phyloP scores from a whole-genome alignment of 1,284 basidiomycete species.

The Leccinum subrobustum region DNA sequence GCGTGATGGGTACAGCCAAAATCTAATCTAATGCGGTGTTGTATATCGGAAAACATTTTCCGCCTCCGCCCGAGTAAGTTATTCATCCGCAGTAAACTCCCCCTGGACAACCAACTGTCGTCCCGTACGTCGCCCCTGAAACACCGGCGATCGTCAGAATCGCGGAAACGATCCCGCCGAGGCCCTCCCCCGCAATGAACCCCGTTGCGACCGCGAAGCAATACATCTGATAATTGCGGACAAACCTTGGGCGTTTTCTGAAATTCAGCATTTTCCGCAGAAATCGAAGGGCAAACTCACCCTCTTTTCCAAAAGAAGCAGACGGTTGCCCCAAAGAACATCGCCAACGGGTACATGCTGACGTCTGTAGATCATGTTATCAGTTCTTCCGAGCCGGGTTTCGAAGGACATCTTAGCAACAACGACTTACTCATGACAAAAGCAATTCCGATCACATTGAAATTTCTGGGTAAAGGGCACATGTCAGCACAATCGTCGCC shows the following conservation, averaged over 20 bases:
- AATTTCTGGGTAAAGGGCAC: background rate
- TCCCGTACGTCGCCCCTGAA: background rate
- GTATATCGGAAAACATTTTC: background rate
- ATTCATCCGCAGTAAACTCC: background rate
- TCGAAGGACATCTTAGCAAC: background rate
- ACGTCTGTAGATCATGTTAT: background rate
- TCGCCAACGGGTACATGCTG: slow-evolving; percentile 5
- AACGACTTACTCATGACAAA: background rate
- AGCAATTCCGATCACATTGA: background rate
- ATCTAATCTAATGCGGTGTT: background rate
- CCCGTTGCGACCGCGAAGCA: slow-evolving; percentile 9
- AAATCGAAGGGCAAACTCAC: background rate
- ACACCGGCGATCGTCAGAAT: slow-evolving; percentile 4
- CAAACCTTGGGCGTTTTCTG: background rate
- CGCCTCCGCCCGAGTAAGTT: background rate
- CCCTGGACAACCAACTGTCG: slow-evolving; percentile 8
- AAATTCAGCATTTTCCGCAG: background rate
- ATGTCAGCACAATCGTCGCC: background rate
- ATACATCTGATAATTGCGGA: background rate
- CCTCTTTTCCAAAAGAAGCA: slow-evolving; percentile 1
- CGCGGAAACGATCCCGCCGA: slow-evolving; percentile 5
- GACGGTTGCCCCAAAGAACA: slow-evolving; percentile 2
- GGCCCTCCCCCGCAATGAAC: slow-evolving; percentile 7
- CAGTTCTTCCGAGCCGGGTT: background rate
- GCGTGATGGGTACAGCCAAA: background rate